phyloP scores from a whole-genome alignment of 108 stramenopile genomes.

The Parietichytrium sp. region DNA sequence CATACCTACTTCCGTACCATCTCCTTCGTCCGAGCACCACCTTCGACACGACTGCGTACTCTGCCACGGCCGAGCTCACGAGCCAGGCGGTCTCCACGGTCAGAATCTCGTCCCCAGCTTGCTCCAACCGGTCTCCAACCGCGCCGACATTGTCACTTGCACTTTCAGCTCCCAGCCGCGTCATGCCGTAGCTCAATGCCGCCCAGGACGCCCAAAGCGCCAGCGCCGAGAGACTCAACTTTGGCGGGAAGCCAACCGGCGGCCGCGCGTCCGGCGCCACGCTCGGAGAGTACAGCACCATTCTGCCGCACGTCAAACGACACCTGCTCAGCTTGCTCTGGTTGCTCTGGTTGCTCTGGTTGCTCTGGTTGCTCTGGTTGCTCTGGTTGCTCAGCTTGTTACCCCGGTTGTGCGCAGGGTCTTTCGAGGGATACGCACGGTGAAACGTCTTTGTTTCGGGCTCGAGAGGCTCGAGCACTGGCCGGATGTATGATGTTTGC shows the following conservation, averaged over 20 bases:
- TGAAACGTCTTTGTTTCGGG: no score
- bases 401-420: no score
- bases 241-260: background rate
- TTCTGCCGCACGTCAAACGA: no score
- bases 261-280: background rate
- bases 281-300: background rate
- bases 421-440: no score
- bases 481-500: no score
- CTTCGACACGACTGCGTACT: background rate
- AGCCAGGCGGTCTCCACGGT: background rate
- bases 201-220: background rate
- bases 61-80: background rate
- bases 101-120: background rate
- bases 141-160: no score
- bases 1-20: background rate
- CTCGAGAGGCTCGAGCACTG: no score
- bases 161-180: no score
- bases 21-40: background rate
- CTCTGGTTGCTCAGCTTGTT: no score
- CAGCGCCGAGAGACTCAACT: background rate
- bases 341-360: no score
- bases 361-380: no score
- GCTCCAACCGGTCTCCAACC: background rate
- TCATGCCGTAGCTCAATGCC: background rate
- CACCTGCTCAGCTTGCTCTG: no score